These are phyloP conservation scores for Carallia brachiata DNA, from an alignment of 345 rosid species.

Conservation along the genomic window DNA sequence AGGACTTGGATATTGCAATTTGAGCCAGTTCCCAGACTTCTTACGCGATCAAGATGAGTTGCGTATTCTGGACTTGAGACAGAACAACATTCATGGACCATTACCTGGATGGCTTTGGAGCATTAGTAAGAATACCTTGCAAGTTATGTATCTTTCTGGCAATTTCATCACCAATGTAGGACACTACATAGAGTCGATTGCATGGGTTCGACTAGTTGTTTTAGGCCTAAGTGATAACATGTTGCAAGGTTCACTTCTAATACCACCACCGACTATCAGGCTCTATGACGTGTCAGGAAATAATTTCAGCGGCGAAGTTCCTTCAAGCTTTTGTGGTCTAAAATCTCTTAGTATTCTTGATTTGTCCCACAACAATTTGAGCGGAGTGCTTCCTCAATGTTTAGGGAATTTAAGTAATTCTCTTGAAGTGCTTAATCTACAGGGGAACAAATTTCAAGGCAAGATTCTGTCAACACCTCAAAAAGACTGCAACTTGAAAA, in stretches of 20 bases:
- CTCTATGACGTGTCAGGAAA: background rate
- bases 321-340: slow-evolving; percentile 5
- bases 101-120: slow-evolving; percentile 25
- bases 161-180: slow-evolving; percentile 13
- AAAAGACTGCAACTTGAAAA: background rate
- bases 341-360: slow-evolving; percentile 5
- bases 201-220: too few relatives aligned
- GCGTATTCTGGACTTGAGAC: slow-evolving; percentile 10
- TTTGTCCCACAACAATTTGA: slow-evolving; percentile 31
- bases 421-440: slow-evolving; percentile 2
- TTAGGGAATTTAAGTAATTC: slow-evolving; percentile 1
- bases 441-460: slow-evolving; percentile 27
- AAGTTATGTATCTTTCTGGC: background rate
- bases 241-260: slow-evolving; percentile 11
- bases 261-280: background rate
- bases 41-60: slow-evolving; percentile 4
- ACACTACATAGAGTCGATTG: background rate
- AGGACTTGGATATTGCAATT: slow-evolving; percentile 15
- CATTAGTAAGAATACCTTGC: background rate
- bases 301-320: slow-evolving; percentile 10
- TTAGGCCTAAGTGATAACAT: slow-evolving; percentile 6
- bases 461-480: background rate
- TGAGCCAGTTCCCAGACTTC: slow-evolving; percentile 24
- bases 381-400: slow-evolving; percentile 27
- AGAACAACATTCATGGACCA: slow-evolving; percentile 18